phyloP scores from a whole-genome alignment of 371 early-diverging fungal species.

The Dichotomocladium elegans region DNA sequence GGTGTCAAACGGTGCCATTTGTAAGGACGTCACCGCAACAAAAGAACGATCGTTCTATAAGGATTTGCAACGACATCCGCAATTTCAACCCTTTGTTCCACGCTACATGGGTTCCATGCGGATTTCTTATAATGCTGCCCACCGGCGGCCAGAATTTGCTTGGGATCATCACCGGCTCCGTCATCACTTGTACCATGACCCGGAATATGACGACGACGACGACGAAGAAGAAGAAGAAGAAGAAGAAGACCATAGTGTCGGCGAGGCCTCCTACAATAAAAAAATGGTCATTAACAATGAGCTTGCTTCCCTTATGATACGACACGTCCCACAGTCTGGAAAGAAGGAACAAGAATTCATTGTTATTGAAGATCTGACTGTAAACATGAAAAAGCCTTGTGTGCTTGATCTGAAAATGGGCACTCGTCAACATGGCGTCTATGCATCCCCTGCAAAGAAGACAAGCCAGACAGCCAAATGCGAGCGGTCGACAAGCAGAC shows the following conservation, averaged over 20 bases:
- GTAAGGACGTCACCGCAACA: constrained; percentile 28
- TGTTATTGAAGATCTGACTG: constrained; percentile 90
- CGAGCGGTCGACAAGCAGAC: constrained; percentile 79
- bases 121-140: constrained; percentile 5
- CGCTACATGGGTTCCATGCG: constrained; percentile 31
- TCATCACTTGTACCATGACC: not conserved
- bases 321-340: not conserved
- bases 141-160: constrained; percentile 3
- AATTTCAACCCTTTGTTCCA: constrained; percentile 27
- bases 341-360: constrained; percentile 62
- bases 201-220: not conserved
- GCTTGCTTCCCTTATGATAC: not conserved
- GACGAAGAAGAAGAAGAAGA: not conserved
- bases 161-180: constrained; percentile 4
- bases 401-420: constrained; percentile 97
- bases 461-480: constrained; percentile 84
- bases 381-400: constrained; percentile 77
- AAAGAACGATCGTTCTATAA: constrained; percentile 28
- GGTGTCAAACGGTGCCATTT: constrained; percentile 28
- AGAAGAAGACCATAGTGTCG: not conserved
- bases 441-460: constrained; percentile 75
- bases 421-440: constrained; percentile 89
- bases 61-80: constrained; percentile 21
- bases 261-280: not conserved
- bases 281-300: not conserved